Conservation (phyloP, 352 stramenopile genomes). For the Globisporangium lucens region DNA sequence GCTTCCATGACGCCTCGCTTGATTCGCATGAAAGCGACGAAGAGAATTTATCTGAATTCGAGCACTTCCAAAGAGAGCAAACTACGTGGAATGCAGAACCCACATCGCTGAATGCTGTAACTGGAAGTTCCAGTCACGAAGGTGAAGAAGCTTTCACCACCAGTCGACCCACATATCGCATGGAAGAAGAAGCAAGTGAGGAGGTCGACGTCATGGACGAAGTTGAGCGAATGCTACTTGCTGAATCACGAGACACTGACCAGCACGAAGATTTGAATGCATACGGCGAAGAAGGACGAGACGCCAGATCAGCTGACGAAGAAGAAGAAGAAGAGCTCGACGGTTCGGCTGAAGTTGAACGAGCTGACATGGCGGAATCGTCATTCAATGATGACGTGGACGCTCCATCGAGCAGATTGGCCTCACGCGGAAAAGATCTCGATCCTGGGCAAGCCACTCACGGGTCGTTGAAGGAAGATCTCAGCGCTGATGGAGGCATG, state of each 20-base stretch:
- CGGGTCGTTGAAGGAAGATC: neutral
- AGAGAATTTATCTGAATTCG: constrained; percentile 5
- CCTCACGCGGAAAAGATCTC: neutral
- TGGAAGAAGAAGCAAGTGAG: constrained; percentile 13
- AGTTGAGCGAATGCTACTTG: constrained; percentile 14
- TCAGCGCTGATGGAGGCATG: neutral
- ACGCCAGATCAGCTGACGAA: neutral
- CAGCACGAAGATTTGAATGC: neutral
- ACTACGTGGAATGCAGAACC: neutral
- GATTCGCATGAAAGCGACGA: constrained; percentile 8
- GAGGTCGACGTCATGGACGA: constrained; percentile 19
- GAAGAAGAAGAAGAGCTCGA: neutral
- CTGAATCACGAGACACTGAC: neutral
- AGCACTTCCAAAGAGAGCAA: neutral
- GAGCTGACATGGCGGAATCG: neutral
- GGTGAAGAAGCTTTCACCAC: neutral
- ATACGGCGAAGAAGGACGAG: neutral
- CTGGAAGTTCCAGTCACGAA: neutral
- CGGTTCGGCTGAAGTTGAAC: neutral
- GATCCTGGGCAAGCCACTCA: neutral
- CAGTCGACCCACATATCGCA: neutral
- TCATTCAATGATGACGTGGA: neutral
- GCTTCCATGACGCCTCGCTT: neutral
- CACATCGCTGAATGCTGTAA: neutral
- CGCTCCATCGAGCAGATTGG: neutral